Percentiles rank a stretch among this genome's conserved stretches.
Conservation (phyloP, 129 eudicot species). For the Deinandra increscens region DNA sequence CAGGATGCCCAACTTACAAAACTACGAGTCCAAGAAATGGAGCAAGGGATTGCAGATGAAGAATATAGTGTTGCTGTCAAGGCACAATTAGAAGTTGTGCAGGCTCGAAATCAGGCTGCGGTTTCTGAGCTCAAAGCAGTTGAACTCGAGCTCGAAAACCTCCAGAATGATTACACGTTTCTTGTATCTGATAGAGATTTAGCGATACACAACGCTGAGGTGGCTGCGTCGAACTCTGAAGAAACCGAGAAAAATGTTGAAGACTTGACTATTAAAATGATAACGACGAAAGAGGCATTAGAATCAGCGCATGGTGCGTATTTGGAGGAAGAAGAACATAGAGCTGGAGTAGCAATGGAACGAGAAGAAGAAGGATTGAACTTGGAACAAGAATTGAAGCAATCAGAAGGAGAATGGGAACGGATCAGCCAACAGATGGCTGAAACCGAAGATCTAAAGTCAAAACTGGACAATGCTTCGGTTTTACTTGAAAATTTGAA, state of each 20-base stretch:
- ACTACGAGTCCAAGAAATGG: constrained; percentile 70
- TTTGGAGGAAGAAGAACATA: constrained; percentile 78
- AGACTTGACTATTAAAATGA: constrained; percentile 66
- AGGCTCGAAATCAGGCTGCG: constrained; percentile 57
- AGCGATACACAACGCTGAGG: constrained; percentile 57
- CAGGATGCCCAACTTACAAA: constrained; percentile 77
- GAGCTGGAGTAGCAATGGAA: constrained; percentile 58
- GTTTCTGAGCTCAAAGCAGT: constrained; percentile 52
- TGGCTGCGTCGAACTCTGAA: constrained; percentile 44
- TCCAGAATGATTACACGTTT: constrained; percentile 44
- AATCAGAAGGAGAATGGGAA: constrained; percentile 62
- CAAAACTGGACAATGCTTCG: constrained; percentile 52
- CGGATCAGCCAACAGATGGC: constrained; percentile 38
- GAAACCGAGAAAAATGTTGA: constrained; percentile 70
- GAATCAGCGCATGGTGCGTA: constrained; percentile 83
- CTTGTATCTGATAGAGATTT: constrained; percentile 51
- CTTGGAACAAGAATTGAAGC: constrained; percentile 60
- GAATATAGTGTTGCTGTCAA: constrained; percentile 72
- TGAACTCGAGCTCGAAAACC: constrained; percentile 45
- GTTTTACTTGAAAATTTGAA: constrained; percentile 47
- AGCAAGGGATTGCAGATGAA: constrained; percentile 76
- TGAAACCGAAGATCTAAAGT: constrained; percentile 49
- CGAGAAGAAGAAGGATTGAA: constrained; percentile 54
- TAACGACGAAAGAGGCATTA: constrained; percentile 62
- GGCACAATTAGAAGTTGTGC: constrained; percentile 80